A percentile compares a stretch with the other conserved stretches of the same genome.
Conservation (phyloP, 768 basidiomycete genomes). For the Tremella mesenterica region DNA sequence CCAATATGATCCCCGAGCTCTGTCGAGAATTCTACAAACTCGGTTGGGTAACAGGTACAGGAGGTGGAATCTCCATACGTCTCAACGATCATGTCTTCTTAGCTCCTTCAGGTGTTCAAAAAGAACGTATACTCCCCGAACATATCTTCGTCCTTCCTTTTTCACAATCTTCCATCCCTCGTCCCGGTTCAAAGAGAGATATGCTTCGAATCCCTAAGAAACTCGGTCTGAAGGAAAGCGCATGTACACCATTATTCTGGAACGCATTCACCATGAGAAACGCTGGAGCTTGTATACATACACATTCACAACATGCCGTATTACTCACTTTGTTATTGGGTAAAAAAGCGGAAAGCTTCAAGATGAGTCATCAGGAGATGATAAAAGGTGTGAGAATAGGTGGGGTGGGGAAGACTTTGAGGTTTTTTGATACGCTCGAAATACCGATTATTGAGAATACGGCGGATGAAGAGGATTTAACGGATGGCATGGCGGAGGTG, state of each 20-base stretch:
- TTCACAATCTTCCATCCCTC: conserved; percentile 54
- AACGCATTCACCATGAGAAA: conserved; percentile 71
- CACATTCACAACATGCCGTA: conserved; percentile 75
- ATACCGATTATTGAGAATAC: conserved; percentile 88
- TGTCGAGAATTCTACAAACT: conserved; percentile 74
- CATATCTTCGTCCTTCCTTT: conserved; percentile 83
- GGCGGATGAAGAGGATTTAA: conserved; percentile 78
- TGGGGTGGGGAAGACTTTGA: conserved; percentile 65
- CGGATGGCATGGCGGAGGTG: conserved; percentile 70
- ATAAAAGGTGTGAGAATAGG: conserved; percentile 77
- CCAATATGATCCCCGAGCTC: conserved; percentile 81
- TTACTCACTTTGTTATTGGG: conserved; percentile 71
- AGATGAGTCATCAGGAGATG: conserved; percentile 88
- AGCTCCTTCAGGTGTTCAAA: conserved; percentile 78
- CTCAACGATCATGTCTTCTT: conserved; percentile 68
- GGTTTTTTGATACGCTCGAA: conserved; percentile 75
- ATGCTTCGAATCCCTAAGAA: conserved; percentile 66
- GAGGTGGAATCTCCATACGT: conserved; percentile 44
- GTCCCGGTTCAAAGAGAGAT: conserved; percentile 60
- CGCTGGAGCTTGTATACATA: conserved; percentile 82
- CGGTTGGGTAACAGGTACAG: conserved; percentile 89
- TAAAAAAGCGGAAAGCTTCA: conserved; percentile 54
- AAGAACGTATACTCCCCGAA: conserved; percentile 70
- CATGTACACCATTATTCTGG: conserved; percentile 86
- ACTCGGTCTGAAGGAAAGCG: conserved; percentile 66